These are phyloP conservation scores for Populus tomentosa DNA, from an alignment of 441 rosid species.

Conservation along the genomic window DNA sequence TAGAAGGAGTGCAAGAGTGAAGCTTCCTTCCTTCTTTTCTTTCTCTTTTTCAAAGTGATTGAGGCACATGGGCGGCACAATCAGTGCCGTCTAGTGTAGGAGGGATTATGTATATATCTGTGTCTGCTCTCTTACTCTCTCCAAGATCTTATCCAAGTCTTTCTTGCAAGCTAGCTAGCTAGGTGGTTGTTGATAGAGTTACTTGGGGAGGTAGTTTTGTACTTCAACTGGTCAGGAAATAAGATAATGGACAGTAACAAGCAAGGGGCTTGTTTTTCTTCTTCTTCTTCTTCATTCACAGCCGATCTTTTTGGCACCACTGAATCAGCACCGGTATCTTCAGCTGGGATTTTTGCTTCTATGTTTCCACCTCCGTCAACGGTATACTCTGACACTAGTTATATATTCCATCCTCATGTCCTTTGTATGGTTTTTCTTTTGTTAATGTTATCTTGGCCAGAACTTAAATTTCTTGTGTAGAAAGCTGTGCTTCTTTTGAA, in stretches of 20 bases:
- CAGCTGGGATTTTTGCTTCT: slow-evolving; percentile 57
- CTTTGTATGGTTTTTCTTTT: background rate
- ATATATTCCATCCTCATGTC: background rate
- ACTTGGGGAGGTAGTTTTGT: background rate
- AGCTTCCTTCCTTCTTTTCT: background rate
- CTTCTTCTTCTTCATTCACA: slow-evolving; percentile 51
- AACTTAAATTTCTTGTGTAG: background rate
- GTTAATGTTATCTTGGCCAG: background rate
- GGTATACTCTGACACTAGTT: slow-evolving; percentile 27
- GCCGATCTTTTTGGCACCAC: slow-evolving; percentile 68
- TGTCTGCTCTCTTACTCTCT: slow-evolving; percentile 1
- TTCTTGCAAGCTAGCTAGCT: slow-evolving; percentile 24
- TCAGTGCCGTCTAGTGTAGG: slow-evolving; percentile 18
- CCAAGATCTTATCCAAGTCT: background rate
- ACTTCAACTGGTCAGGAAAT: slow-evolving; percentile 1
- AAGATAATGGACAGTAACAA: slow-evolving; percentile 56
- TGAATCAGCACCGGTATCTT: slow-evolving; percentile 41
- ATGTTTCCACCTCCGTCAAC: slow-evolving; percentile 56
- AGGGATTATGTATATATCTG: background rate
- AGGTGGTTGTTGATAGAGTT: slow-evolving; percentile 1
- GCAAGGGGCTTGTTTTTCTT: slow-evolving; percentile 24
- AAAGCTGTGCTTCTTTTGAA: background rate
- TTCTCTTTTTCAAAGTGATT: slow-evolving; percentile 1
- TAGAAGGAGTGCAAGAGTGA: background rate
- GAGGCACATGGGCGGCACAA: slow-evolving; percentile 42